Percentiles rank a stretch among this genome's conserved stretches.
Evolutionary conservation across 345 rosid species (phyloP).

Genomic region (Lepidium didymum): DNA sequence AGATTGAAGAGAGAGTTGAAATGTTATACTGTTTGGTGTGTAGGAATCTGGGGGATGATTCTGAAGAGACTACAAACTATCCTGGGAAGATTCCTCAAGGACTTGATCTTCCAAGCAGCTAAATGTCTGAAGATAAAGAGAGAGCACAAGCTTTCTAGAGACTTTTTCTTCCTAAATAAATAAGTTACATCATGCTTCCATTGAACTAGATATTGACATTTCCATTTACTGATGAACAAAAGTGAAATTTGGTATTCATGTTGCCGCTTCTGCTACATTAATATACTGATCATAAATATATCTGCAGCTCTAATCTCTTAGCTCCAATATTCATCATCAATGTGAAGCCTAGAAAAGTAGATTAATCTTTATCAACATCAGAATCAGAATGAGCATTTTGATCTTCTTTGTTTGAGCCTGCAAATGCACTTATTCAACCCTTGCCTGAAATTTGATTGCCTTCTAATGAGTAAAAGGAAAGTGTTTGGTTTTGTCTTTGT

Average conservation of each 20-base stretch:
- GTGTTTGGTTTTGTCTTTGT: not conserved
- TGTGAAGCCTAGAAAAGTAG: conserved; percentile 13
- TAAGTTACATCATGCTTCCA: conserved; percentile 1
- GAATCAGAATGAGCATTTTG: not conserved
- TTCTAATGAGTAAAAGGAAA: not conserved
- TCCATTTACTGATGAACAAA: not conserved
- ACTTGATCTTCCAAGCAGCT: conserved; percentile 24
- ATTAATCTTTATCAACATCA: not conserved
- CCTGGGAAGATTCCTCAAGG: conserved; percentile 21
- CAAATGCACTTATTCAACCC: not conserved
- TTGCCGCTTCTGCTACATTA: not conserved
- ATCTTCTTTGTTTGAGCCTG: not conserved
- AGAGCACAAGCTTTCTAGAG: not conserved
- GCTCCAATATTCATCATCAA: not conserved
- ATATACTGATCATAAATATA: not conserved
- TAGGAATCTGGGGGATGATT: conserved; percentile 19
- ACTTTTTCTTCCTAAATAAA: not conserved
- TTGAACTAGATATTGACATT: not conserved
- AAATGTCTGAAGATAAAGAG: not conserved
- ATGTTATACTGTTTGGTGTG: not conserved
- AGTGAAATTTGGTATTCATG: not conserved
- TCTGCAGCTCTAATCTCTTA: not conserved
- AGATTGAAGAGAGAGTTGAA: not conserved
- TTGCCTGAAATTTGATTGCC: not conserved
- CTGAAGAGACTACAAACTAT: conserved; percentile 18